Percentiles rank a stretch among this genome's conserved stretches.
Conservation (phyloP, 352 stramenopile species). For the Phytophthora sojae region DNA sequence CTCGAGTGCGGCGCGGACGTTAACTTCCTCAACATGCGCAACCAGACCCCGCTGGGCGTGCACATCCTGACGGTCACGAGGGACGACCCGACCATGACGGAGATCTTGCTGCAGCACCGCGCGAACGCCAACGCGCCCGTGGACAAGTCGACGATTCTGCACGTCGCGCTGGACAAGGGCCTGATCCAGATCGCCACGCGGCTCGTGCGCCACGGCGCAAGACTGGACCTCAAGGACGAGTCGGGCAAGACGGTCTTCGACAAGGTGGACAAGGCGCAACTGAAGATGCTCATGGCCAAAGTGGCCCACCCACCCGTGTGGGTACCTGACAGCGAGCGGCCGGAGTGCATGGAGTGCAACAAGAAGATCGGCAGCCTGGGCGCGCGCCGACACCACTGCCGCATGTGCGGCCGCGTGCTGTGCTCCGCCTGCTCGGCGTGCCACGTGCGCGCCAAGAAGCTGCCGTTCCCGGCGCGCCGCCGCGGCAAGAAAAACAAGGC, state of each 20-base stretch:
- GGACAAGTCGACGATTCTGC: conserved; percentile 69
- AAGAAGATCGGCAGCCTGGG: conserved; percentile 59
- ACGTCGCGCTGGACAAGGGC: conserved; percentile 67
- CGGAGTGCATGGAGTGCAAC: conserved; percentile 64
- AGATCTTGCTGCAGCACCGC: conserved; percentile 64
- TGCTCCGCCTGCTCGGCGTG: conserved; percentile 58
- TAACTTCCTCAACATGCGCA: conserved; percentile 75
- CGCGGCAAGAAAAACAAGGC: conserved; percentile 66
- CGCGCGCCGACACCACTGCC: conserved; percentile 64
- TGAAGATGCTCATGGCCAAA: conserved; percentile 64
- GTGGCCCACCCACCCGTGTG: conserved; percentile 55
- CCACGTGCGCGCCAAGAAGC: conserved; percentile 57
- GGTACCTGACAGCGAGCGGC: conserved; percentile 57
- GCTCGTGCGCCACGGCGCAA: conserved; percentile 61
- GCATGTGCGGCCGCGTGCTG: conserved; percentile 61
- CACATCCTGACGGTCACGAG: conserved; percentile 65
- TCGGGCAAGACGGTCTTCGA: conserved; percentile 70
- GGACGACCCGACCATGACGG: conserved; percentile 68
- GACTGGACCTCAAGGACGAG: conserved; percentile 68
- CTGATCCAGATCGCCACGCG: conserved; percentile 59
- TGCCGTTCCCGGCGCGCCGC: conserved; percentile 48
- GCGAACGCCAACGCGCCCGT: conserved; percentile 66
- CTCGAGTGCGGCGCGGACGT: conserved; percentile 63
- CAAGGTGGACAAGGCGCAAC: conserved; percentile 52
- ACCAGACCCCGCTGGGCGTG: conserved; percentile 71